Evolutionary conservation across 805 yeast genomes (phyloP).

Genomic region (Yarrowia hollandica): DNA sequence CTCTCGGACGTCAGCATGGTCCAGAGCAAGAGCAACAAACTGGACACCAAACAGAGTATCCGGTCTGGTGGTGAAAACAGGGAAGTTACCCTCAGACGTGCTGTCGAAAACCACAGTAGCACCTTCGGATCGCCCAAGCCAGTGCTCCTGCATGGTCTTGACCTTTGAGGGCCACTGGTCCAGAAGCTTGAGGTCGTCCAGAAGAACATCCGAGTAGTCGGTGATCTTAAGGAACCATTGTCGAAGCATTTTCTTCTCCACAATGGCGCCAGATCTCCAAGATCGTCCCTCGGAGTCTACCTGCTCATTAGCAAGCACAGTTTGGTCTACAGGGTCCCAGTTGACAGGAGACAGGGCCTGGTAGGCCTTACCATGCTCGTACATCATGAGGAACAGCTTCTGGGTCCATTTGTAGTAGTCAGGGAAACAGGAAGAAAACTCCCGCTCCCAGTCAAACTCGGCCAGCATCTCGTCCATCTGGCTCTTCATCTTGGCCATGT

Average conservation of each 20-base stretch:
- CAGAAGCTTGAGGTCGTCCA: conserved; percentile 61
- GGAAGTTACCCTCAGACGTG: conserved; percentile 40
- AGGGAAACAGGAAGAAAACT: conserved; percentile 79
- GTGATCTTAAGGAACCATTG: conserved; percentile 97
- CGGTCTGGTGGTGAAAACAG: conserved; percentile 82
- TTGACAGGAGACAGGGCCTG: conserved; percentile 84
- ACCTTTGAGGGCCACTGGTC: conserved; percentile 87
- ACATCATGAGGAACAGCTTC: conserved; percentile 70
- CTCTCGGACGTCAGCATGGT: conserved; percentile 60
- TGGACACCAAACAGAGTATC: conserved; percentile 86
- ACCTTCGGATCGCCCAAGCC: conserved; percentile 91
- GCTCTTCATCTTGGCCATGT: conserved; percentile 80
- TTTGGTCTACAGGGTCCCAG: conserved; percentile 96
- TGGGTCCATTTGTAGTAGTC: conserved; percentile 94
- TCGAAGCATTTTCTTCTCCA: conserved; percentile 73
- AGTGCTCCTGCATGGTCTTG: conserved; percentile 83
- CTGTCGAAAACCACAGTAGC: conserved; percentile 60
- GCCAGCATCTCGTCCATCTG: conserved; percentile 79
- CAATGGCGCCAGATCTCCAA: conserved; percentile 96
- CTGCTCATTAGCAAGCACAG: conserved; percentile 95
- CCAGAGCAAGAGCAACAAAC: conserved; percentile 72
- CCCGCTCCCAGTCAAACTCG: conserved; percentile 92
- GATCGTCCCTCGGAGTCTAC: conserved; percentile 88
- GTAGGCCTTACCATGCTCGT: conserved; percentile 79
- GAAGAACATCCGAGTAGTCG: conserved; percentile 66